Evolutionary conservation across 768 basidiomycete species (phyloP).

Genomic region (Cystobasidiopsis lactophilus): DNA sequence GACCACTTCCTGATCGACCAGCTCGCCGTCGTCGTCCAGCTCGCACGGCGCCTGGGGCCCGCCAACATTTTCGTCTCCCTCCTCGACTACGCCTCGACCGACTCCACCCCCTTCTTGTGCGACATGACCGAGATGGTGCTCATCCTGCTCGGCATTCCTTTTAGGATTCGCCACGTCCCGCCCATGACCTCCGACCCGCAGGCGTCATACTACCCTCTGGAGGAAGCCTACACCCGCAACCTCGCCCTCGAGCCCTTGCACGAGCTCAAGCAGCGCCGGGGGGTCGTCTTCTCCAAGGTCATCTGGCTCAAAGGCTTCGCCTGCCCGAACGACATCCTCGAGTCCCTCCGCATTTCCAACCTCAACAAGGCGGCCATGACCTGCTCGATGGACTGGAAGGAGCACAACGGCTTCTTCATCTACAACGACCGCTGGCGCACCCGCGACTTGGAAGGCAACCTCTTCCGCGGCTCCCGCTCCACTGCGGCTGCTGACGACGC

Average conservation of each 20-base stretch:
- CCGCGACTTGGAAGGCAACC: conserved; percentile 90
- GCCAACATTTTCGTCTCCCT: conserved; percentile 87
- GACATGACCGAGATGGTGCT: conserved; percentile 91
- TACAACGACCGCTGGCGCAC: conserved; percentile 99
- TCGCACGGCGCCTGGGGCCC: conserved; percentile 72
- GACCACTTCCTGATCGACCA: conserved; percentile 99
- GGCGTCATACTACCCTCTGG: conserved; percentile 81
- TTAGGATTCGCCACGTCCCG: conserved; percentile 72
- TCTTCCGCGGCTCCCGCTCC: conserved; percentile 90
- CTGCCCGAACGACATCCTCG: conserved; percentile 91
- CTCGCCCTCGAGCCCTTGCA: conserved; percentile 71
- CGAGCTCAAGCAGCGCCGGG: conserved; percentile 53
- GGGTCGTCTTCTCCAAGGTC: conserved; percentile 67
- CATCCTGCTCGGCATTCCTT: conserved; percentile 76
- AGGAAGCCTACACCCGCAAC: conserved; percentile 86
- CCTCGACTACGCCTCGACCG: conserved; percentile 86
- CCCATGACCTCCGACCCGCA: conserved; percentile 75
- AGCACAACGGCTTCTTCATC: conserved; percentile 89
- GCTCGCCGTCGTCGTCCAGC: conserved; percentile 88
- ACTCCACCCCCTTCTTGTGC: conserved; percentile 79
- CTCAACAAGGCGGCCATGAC: conserved; percentile 91
- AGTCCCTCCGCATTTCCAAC: conserved; percentile 75
- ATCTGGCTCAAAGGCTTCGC: conserved; percentile 98
- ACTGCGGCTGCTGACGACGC: conserved; percentile 73
- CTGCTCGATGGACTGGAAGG: conserved; percentile 99